A percentile compares a stretch with the other conserved stretches of the same genome.
Conservation (phyloP, 2,329 filamentous ascomycete genomes). For the Talaromyces sp. region DNA sequence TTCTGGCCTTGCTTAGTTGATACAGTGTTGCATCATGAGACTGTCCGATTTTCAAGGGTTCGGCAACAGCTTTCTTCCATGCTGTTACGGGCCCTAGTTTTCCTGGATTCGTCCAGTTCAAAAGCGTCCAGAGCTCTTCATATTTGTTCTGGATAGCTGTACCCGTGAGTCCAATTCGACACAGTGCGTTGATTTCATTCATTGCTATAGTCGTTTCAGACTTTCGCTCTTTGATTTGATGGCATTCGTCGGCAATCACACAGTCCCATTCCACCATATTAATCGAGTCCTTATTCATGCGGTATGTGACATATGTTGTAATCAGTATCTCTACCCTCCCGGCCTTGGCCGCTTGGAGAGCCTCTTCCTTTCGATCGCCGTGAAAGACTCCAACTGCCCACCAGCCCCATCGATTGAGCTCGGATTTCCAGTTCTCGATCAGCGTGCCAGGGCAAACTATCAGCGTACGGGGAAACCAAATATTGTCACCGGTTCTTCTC, state of each 20-base stretch:
- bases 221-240: slow-evolving; percentile 73
- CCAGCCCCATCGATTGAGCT: slow-evolving; percentile 88
- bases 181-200: slow-evolving; percentile 85
- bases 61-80: slow-evolving; percentile 74
- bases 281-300: slow-evolving; percentile 66
- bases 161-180: slow-evolving; percentile 86
- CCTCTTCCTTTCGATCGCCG: slow-evolving; percentile 64
- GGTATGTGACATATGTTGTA: slow-evolving; percentile 88
- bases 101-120: slow-evolving; percentile 95
- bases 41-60: slow-evolving; percentile 79
- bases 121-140: slow-evolving; percentile 89
- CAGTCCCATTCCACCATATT: slow-evolving; percentile 91
- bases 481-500: slow-evolving; percentile 51
- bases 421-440: slow-evolving; percentile 85
- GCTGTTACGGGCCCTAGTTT: slow-evolving; percentile 60
- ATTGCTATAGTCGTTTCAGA: slow-evolving; percentile 80
- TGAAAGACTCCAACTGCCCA: slow-evolving; percentile 86
- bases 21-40: slow-evolving; percentile 83
- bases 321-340: slow-evolving; percentile 86
- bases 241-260: slow-evolving; percentile 90
- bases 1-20: slow-evolving; percentile 74
- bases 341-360: slow-evolving; percentile 65
- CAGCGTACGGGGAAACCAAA: slow-evolving; percentile 79
- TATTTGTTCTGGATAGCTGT: slow-evolving; percentile 98
- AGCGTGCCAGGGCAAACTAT: slow-evolving; percentile 86